Conservation (phyloP, 2,329 filamentous ascomycete genomes). For the Chrysoporthe cubensis region DNA sequence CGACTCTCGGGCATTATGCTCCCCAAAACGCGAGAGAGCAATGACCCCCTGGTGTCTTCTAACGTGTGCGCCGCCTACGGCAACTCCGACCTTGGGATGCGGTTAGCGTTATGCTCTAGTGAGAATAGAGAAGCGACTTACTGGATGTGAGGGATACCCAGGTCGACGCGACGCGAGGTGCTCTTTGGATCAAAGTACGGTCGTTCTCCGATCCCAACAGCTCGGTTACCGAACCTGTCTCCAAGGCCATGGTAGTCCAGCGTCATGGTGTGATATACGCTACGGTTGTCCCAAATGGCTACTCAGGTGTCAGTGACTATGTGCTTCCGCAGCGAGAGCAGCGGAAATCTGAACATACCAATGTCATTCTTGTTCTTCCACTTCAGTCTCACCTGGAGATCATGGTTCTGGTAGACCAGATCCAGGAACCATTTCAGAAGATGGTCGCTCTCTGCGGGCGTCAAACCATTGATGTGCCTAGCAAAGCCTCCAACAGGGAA, state of each 20-base stretch:
- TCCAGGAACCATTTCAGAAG: slow-evolving; percentile 47
- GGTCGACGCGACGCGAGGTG: slow-evolving; percentile 46
- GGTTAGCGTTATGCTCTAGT: neutral
- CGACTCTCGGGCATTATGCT: neutral
- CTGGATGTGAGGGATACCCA: slow-evolving; percentile 32
- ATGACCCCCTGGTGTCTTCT: neutral
- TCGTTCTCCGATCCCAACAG: slow-evolving; percentile 58
- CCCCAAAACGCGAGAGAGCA: neutral
- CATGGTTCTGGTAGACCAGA: slow-evolving; percentile 50
- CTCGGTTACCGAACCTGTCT: slow-evolving; percentile 54
- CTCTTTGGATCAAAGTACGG: slow-evolving; percentile 59
- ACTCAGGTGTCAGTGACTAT: neutral
- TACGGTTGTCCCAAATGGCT: slow-evolving; percentile 66
- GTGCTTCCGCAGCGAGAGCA: slow-evolving; percentile 10
- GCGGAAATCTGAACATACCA: slow-evolving; percentile 32
- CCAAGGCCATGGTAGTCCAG: slow-evolving; percentile 60
- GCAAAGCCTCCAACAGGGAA: slow-evolving; percentile 49
- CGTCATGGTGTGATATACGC: slow-evolving; percentile 57
- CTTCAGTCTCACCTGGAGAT: slow-evolving; percentile 52
- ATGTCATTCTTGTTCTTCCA: slow-evolving; percentile 50
- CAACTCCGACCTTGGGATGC: neutral
- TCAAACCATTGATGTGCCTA: slow-evolving; percentile 48
- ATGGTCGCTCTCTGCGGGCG: slow-evolving; percentile 45
- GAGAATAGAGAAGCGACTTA: neutral
- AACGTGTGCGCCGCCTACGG: neutral